A percentile compares a stretch with the other conserved stretches of the same genome.
These are phyloP conservation scores for Circinella minor DNA, from an alignment of 371 early-diverging fungal species.

Conservation along the genomic window DNA sequence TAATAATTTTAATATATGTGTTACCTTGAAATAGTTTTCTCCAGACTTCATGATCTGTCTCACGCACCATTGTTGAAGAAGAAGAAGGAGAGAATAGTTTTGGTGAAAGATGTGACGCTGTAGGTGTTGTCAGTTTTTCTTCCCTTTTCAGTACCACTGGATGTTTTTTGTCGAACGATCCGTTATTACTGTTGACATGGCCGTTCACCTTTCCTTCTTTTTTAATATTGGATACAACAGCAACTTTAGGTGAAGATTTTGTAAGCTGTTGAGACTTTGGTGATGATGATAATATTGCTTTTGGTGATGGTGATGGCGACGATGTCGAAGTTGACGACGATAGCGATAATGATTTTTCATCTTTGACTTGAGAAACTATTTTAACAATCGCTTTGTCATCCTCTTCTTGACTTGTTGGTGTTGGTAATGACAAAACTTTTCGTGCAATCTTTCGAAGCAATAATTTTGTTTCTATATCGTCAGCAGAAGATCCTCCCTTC, in stretches of 20 bases:
- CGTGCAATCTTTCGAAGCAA: slow-evolving; percentile 35
- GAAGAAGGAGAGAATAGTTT: neutral
- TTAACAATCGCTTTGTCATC: neutral
- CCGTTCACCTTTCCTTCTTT: slow-evolving; percentile 35
- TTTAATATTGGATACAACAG: slow-evolving; percentile 8
- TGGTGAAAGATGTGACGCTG: neutral
- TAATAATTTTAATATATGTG: neutral
- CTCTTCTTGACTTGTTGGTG: neutral
- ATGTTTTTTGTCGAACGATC: slow-evolving; percentile 4
- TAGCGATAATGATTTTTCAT: neutral
- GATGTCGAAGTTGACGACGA: neutral
- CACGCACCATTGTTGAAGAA: slow-evolving; percentile 3
- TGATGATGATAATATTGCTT: neutral
- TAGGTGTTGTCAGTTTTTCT: neutral
- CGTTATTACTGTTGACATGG: slow-evolving; percentile 24
- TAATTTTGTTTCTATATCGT: slow-evolving; percentile 16
- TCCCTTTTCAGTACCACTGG: neutral
- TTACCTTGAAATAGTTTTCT: slow-evolving; percentile 40
- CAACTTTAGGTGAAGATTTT: slow-evolving; percentile 1
- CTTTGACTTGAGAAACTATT: neutral
- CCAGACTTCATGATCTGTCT: slow-evolving; percentile 44
- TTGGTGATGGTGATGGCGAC: neutral
- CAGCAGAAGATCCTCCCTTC: slow-evolving; percentile 3
- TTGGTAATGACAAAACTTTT: slow-evolving; percentile 30
- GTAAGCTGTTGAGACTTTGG: neutral